Evolutionary conservation across 768 basidiomycete genomes (phyloP).

Genomic region (Solioccasus polychromus): DNA sequence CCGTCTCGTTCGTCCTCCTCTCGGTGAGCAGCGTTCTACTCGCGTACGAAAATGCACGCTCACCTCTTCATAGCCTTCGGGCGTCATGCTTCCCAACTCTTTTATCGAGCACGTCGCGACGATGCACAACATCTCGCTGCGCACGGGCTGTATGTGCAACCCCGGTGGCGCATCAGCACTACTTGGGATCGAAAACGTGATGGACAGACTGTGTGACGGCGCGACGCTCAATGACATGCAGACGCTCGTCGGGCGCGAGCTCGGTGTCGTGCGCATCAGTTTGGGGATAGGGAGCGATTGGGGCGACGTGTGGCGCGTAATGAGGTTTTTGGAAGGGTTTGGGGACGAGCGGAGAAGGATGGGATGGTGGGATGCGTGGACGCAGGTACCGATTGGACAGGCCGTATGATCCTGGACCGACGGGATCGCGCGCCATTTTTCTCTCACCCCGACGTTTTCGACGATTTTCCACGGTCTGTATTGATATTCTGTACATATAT

Average conservation of each 20-base stretch:
- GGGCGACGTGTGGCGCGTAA: conserved; percentile 63
- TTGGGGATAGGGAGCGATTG: conserved; percentile 79
- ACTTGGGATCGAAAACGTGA: conserved; percentile 61
- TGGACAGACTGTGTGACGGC: conserved; percentile 58
- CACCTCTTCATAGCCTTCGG: conserved; percentile 46
- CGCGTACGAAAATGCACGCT: conserved; percentile 4
- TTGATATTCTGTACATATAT: background rate
- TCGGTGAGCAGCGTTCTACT: conserved; percentile 40
- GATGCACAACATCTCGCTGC: conserved; percentile 62
- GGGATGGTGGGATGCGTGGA: conserved; percentile 41
- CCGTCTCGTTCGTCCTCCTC: conserved; percentile 60
- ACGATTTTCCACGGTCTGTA: no score
- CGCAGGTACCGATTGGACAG: conserved; percentile 31
- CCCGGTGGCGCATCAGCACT: conserved; percentile 77
- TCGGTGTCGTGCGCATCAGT: conserved; percentile 75
- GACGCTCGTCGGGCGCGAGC: conserved; percentile 55
- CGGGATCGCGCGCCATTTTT: no score
- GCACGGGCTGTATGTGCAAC: conserved; percentile 88
- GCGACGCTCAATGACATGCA: conserved; percentile 64
- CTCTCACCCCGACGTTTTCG: no score
- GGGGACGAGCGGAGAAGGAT: conserved; percentile 37
- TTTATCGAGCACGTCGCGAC: conserved; percentile 73
- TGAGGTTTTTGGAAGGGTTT: conserved; percentile 47
- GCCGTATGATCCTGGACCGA: conserved; percentile 37
- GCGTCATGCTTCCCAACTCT: conserved; percentile 65